These are phyloP conservation scores for Trichoderma pleuroti DNA, from an alignment of 2,329 filamentous ascomycete genomes.

Conservation along the genomic window DNA sequence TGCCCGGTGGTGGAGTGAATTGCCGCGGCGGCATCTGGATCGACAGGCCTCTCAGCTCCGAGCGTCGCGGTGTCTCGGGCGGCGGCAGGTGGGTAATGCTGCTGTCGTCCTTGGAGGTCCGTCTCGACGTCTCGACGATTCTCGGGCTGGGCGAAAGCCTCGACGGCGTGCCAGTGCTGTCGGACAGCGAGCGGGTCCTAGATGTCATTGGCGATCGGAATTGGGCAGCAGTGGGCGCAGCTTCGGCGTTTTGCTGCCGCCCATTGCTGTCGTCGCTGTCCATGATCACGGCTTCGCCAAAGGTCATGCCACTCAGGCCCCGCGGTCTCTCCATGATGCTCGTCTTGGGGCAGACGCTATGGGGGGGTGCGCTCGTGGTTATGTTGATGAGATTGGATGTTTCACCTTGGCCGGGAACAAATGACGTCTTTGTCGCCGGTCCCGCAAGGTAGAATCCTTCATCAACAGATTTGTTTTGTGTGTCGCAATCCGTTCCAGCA, in stretches of 20 bases:
- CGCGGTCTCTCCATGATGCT: slow-evolving; percentile 15
- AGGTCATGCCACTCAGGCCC: not conserved
- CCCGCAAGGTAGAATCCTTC: not conserved
- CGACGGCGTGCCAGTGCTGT: slow-evolving; percentile 55
- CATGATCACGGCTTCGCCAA: slow-evolving; percentile 16
- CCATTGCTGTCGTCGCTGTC: slow-evolving; percentile 14
- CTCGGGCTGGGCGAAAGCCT: slow-evolving; percentile 57
- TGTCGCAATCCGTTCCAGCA: not conserved
- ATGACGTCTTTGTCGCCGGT: not conserved
- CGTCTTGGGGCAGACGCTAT: not conserved
- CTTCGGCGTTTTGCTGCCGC: not conserved
- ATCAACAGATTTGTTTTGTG: not conserved
- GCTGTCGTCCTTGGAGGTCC: slow-evolving; percentile 65
- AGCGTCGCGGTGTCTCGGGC: slow-evolving; percentile 71
- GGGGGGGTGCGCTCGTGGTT: not conserved
- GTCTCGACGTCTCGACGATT: slow-evolving; percentile 51
- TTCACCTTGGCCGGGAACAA: not conserved
- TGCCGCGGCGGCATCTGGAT: slow-evolving; percentile 35
- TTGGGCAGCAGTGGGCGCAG: slow-evolving; percentile 18
- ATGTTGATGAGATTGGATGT: not conserved
- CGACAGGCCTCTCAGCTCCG: slow-evolving; percentile 61
- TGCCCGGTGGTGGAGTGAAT: slow-evolving; percentile 37
- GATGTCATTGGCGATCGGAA: slow-evolving; percentile 41
- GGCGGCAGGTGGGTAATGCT: slow-evolving; percentile 42
- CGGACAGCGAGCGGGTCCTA: slow-evolving; percentile 63